Conservation (phyloP, 371 early-diverging fungal genomes). For the Coemansia sp. region DNA sequence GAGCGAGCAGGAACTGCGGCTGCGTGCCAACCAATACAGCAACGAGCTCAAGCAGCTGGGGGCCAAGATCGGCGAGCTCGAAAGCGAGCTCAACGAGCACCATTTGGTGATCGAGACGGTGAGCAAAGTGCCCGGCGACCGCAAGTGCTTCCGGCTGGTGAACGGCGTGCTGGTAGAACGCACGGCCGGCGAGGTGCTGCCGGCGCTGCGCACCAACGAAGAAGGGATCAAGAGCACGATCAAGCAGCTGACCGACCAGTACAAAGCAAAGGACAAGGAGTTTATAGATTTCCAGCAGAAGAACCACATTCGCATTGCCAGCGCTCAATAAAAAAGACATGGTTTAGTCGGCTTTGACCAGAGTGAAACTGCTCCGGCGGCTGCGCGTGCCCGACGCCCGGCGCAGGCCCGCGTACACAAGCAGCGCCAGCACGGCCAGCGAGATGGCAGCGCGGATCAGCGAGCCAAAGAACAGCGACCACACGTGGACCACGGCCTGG, state of each 20-base stretch:
- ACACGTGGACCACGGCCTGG: slow-evolving; percentile 3
- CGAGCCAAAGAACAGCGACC: slow-evolving; percentile 33
- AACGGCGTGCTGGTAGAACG: slow-evolving; percentile 93
- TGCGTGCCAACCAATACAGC: slow-evolving; percentile 78
- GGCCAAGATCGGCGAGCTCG: slow-evolving; percentile 91
- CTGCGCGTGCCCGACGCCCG: background rate
- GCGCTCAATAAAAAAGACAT: slow-evolving; percentile 1
- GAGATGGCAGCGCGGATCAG: slow-evolving; percentile 19
- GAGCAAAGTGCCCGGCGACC: slow-evolving; percentile 70
- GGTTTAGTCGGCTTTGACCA: slow-evolving; percentile 42
- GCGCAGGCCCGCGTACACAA: slow-evolving; percentile 18
- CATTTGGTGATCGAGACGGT: slow-evolving; percentile 93
- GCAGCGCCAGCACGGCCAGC: background rate
- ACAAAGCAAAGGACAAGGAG: slow-evolving; percentile 88
- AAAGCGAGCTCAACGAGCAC: slow-evolving; percentile 93
- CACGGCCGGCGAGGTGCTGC: slow-evolving; percentile 88
- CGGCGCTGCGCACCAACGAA: slow-evolving; percentile 82
- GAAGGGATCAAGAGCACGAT: slow-evolving; percentile 84
- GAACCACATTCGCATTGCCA: slow-evolving; percentile 68
- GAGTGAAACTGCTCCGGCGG: background rate
- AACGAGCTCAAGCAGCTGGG: slow-evolving; percentile 82
- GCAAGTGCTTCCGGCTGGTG: slow-evolving; percentile 92
- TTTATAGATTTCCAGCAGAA: slow-evolving; percentile 82
- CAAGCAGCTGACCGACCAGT: slow-evolving; percentile 77
- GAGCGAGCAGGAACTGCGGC: slow-evolving; percentile 67